A percentile compares a stretch with the other conserved stretches of the same genome.
Evolutionary conservation across 805 yeast species (phyloP).

Genomic region (Metschnikowia colocasiae): DNA sequence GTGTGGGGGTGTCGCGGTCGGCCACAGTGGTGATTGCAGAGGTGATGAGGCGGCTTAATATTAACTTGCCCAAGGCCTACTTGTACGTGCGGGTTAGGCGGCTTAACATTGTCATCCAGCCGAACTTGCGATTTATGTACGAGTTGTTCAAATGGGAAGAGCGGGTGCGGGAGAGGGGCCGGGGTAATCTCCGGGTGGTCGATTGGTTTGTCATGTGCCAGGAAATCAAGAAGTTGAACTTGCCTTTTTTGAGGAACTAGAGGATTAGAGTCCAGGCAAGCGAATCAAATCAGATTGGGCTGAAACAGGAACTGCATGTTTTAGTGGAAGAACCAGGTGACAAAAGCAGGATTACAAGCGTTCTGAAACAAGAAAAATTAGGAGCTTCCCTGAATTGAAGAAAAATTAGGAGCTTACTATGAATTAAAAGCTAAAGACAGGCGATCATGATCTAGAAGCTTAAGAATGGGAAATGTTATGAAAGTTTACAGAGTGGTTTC

Average conservation of each 20-base stretch:
- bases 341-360: too few species aligned
- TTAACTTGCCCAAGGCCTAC: conserved; percentile 75
- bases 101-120: conserved; percentile 89
- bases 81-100: conserved; percentile 85
- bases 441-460: too few species aligned
- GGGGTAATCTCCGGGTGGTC: conserved; percentile 48
- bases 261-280: too few species aligned
- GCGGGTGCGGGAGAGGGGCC: conserved; percentile 9
- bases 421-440: too few species aligned
- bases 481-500: too few species aligned
- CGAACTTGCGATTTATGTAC: conserved; percentile 86
- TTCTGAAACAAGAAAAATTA: too few species aligned
- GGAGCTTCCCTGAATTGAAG: too few species aligned
- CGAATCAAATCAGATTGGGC: too few species aligned
- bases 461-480: too few species aligned
- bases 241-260: conserved; percentile 31
- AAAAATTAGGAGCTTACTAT: too few species aligned
- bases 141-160: conserved; percentile 57
- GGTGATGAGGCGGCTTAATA: conserved; percentile 71
- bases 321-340: too few species aligned
- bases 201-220: conserved; percentile 89
- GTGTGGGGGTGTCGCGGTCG: conserved; percentile 92
- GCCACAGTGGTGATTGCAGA: conserved; percentile 96
- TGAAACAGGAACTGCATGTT: too few species aligned
- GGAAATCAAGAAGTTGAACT: conserved; percentile 74